Conservation (phyloP, 805 yeast species). For the Yarrowia deformans region DNA sequence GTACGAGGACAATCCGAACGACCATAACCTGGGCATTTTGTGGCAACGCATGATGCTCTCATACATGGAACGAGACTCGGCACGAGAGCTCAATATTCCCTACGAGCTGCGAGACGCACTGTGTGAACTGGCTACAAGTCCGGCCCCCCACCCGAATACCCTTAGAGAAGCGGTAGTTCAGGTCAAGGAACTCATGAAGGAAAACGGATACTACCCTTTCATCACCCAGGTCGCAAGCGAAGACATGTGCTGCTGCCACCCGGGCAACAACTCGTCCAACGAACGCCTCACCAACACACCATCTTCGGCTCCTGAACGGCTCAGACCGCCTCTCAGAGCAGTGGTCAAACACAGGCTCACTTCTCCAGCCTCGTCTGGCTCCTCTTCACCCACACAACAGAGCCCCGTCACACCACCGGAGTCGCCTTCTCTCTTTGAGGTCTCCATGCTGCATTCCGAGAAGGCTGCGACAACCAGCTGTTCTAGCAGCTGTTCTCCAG, state of each 20-base stretch:
- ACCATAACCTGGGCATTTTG: conserved; percentile 33
- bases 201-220: conserved; percentile 47
- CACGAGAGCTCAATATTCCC: conserved; percentile 49
- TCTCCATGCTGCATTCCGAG: conserved; percentile 24
- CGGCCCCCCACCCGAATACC: conserved; percentile 42
- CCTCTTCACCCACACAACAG: conserved; percentile 35
- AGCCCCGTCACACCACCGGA: conserved; percentile 34
- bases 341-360: conserved; percentile 28
- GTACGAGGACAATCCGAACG: conserved; percentile 10
- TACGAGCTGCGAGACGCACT: conserved; percentile 46
- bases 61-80: conserved; percentile 45
- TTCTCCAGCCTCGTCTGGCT: conserved; percentile 29
- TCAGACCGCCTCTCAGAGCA: conserved; percentile 23
- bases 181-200: conserved; percentile 47
- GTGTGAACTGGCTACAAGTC: conserved; percentile 21
- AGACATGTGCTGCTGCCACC: conserved; percentile 30
- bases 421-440: conserved; percentile 30
- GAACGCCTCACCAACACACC: conserved; percentile 14
- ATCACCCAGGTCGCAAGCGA: conserved; percentile 39
- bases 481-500: conserved; percentile 9
- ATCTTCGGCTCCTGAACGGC: not conserved
- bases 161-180: conserved; percentile 44
- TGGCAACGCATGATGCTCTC: conserved; percentile 48
- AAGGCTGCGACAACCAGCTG: conserved; percentile 18
- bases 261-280: conserved; percentile 7